phyloP scores from a whole-genome alignment of 352 stramenopile species.

The Thalassiosira exigua region DNA sequence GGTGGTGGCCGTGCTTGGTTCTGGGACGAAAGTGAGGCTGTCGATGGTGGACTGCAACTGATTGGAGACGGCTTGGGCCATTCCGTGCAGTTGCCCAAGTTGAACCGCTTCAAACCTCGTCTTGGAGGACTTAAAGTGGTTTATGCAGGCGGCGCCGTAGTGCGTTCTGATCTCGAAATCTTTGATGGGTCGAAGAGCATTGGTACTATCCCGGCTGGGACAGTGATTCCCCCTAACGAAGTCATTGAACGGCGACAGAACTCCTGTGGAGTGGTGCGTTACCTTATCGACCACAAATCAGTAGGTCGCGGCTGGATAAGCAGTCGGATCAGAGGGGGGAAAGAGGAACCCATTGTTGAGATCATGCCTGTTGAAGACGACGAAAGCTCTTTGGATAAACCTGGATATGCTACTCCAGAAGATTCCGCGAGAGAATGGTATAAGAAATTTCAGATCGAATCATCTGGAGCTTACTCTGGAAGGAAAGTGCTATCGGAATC shows the following conservation, averaged over 20 bases:
- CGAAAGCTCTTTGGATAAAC: constrained; percentile 14
- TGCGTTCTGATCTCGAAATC: constrained; percentile 87
- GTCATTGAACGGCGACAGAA: constrained; percentile 85
- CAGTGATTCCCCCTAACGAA: constrained; percentile 73
- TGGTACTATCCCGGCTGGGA: constrained; percentile 76
- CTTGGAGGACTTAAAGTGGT: constrained; percentile 80
- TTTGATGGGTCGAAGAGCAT: constrained; percentile 83
- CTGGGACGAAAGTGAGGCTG: constrained; percentile 92
- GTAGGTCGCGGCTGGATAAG: constrained; percentile 85
- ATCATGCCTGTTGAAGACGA: constrained; percentile 51
- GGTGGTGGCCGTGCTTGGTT: constrained; percentile 91
- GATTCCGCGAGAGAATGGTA: constrained; percentile 79
- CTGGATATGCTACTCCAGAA: constrained; percentile 58
- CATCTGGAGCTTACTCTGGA: constrained; percentile 11
- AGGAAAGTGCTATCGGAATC: constrained; percentile 26
- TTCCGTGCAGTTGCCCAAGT: constrained; percentile 88
- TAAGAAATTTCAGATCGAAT: constrained; percentile 40
- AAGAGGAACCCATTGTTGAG: constrained; percentile 86
- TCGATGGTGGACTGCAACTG: constrained; percentile 76
- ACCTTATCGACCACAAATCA: constrained; percentile 74
- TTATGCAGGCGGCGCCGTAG: constrained; percentile 79
- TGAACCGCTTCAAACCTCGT: constrained; percentile 88
- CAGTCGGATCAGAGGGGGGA: constrained; percentile 82
- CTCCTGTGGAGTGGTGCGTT: constrained; percentile 85
- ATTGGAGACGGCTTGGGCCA: constrained; percentile 83